phyloP scores from a whole-genome alignment of 306 rosid species.

The Pterocarpus santalinus region DNA sequence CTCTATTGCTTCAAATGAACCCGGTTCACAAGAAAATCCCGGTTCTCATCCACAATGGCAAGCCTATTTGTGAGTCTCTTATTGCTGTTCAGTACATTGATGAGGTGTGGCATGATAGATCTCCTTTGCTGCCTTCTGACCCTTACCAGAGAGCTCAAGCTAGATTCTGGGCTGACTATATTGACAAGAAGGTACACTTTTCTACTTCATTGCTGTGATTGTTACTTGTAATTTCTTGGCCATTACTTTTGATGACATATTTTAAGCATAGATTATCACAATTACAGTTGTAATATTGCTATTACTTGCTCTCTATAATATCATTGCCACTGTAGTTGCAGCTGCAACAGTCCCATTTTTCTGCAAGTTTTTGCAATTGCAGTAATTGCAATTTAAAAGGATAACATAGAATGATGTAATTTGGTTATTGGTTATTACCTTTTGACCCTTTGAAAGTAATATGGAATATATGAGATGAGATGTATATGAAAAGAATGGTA shows the following conservation, averaged over 20 bases:
- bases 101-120: constrained; percentile 40
- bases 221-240: background rate
- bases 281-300: too few relatives aligned
- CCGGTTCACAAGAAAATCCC: constrained; percentile 51
- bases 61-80: constrained; percentile 49
- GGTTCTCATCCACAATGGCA: constrained; percentile 46
- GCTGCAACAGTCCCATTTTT: too few relatives aligned
- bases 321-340: too few relatives aligned
- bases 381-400: too few relatives aligned
- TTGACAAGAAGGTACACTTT: constrained; percentile 46
- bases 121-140: constrained; percentile 41
- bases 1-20: constrained; percentile 36
- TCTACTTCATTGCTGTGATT: background rate
- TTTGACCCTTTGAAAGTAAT: too few relatives aligned
- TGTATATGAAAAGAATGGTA: background rate
- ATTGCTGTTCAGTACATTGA: constrained; percentile 47
- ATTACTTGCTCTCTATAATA: too few relatives aligned
- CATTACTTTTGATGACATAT: too few relatives aligned
- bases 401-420: too few relatives aligned
- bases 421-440: too few relatives aligned
- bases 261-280: too few relatives aligned
- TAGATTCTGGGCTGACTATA: constrained; percentile 51
- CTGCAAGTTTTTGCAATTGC: too few relatives aligned
- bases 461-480: too few relatives aligned
- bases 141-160: constrained; percentile 44